A percentile compares a stretch with the other conserved stretches of the same genome.
Conservation (phyloP, 2,329 filamentous ascomycete species). For the Ophiostoma sp. region DNA sequence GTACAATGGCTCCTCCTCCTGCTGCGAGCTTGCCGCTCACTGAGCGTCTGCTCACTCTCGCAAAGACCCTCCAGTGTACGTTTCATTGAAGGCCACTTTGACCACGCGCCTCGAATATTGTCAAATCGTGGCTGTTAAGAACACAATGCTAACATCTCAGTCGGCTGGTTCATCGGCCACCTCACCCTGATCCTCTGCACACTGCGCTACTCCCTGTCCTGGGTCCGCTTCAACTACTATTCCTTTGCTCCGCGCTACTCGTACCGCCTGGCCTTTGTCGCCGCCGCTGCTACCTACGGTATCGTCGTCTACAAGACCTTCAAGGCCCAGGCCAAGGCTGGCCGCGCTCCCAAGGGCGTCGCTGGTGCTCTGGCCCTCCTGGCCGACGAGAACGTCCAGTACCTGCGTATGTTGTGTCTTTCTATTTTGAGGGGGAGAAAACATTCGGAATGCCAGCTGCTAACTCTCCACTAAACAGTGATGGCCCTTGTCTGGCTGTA, state of each 20-base stretch:
- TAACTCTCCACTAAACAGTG: constrained; percentile 45
- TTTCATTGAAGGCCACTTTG: constrained; percentile 22
- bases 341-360: constrained; percentile 45
- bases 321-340: constrained; percentile 59
- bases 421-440: neutral
- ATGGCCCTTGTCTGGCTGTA: constrained; percentile 96
- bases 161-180: constrained; percentile 81
- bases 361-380: constrained; percentile 60
- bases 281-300: constrained; percentile 87
- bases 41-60: constrained; percentile 71
- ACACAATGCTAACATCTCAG: constrained; percentile 37
- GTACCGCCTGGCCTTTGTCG: constrained; percentile 85
- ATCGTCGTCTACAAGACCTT: constrained; percentile 99
- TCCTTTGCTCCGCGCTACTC: constrained; percentile 70
- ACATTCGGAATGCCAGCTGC: constrained; percentile 13
- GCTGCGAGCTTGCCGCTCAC: constrained; percentile 62
- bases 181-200: constrained; percentile 78
- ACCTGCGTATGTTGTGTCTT: constrained; percentile 63
- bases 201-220: constrained; percentile 76
- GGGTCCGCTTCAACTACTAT: constrained; percentile 83
- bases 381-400: constrained; percentile 95
- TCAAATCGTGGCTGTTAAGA: constrained; percentile 11
- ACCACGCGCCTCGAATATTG: constrained; percentile 27
- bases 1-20: constrained; percentile 66
- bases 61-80: constrained; percentile 86